phyloP scores from a whole-genome alignment of 2,329 filamentous ascomycete genomes.

The Colletotrichum australisinense region DNA sequence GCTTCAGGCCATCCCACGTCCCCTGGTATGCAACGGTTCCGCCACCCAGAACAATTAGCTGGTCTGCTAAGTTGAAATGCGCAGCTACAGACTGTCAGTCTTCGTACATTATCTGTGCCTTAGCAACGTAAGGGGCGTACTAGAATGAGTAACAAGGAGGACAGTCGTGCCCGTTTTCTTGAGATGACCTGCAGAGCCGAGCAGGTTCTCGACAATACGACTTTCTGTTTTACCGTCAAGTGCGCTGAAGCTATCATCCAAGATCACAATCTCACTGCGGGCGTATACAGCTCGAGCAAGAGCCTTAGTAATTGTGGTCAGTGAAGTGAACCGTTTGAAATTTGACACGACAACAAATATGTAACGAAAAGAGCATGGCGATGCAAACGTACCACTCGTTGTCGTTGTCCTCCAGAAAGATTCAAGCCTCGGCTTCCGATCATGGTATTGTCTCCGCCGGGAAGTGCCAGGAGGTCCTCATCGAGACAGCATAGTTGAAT shows the following conservation, averaged over 20 bases:
- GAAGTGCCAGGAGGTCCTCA: conserved; percentile 35
- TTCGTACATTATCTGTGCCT: not conserved
- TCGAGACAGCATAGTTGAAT: conserved; percentile 36
- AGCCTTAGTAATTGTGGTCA: not conserved
- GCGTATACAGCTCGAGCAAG: conserved; percentile 27
- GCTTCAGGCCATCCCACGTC: not conserved
- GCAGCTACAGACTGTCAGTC: not conserved
- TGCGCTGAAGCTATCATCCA: conserved; percentile 34
- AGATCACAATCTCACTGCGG: not conserved
- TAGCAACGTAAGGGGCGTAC: not conserved
- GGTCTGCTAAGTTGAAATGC: conserved; percentile 2
- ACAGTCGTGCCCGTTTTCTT: conserved; percentile 36
- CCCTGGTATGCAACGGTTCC: conserved; percentile 1
- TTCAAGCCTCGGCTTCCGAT: conserved; percentile 36
- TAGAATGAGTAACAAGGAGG: conserved; percentile 13
- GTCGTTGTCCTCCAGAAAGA: conserved; percentile 39
- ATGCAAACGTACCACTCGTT: conserved; percentile 36
- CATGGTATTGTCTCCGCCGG: conserved; percentile 32
- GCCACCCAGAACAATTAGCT: not conserved
- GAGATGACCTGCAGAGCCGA: conserved; percentile 36
- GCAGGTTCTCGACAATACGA: conserved; percentile 30
- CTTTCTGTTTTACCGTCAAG: conserved; percentile 32
- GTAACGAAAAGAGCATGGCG: not conserved
- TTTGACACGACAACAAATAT: no score
- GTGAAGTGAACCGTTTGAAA: not conserved